Percentiles rank a stretch among this genome's conserved stretches.
These are phyloP conservation scores for Torulaspora gathmanii DNA, from an alignment of 805 yeast species.

Conservation along the genomic window DNA sequence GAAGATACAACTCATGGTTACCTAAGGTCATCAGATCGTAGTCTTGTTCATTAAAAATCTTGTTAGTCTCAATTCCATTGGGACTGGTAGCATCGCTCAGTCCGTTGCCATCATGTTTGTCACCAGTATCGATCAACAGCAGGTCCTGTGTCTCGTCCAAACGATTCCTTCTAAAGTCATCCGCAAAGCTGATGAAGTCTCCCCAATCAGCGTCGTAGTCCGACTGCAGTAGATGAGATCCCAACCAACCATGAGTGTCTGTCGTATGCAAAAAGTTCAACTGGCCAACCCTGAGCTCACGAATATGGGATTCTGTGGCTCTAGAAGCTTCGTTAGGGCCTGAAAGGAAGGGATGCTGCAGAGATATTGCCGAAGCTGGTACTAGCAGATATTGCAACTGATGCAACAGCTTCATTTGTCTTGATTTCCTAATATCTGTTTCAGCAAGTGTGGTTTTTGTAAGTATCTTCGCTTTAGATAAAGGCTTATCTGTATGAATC, in stretches of 20 bases:
- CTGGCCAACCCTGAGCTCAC: slow-evolving; percentile 64
- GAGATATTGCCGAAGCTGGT: slow-evolving; percentile 1
- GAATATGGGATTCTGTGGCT: slow-evolving; percentile 4
- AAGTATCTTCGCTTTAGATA: background rate
- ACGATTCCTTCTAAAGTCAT: slow-evolving; percentile 41
- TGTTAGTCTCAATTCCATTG: slow-evolving; percentile 60
- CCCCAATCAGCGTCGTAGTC: slow-evolving; percentile 89
- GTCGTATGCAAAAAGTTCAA: slow-evolving; percentile 89
- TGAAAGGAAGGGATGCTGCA: slow-evolving; percentile 11
- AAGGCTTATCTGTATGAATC: too few species aligned
- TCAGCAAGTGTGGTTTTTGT: background rate
- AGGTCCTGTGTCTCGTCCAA: slow-evolving; percentile 49
- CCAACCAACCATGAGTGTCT: slow-evolving; percentile 96
- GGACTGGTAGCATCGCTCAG: slow-evolving; percentile 72
- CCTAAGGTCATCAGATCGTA: slow-evolving; percentile 83
- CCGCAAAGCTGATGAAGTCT: slow-evolving; percentile 68
- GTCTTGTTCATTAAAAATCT: slow-evolving; percentile 57
- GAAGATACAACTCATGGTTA: slow-evolving; percentile 81
- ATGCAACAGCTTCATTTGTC: background rate
- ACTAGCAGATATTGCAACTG: background rate
- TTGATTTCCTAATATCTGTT: background rate
- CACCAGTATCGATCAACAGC: slow-evolving; percentile 81
- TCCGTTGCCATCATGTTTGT: slow-evolving; percentile 93
- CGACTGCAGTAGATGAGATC: slow-evolving; percentile 79
- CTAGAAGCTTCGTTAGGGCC: slow-evolving; percentile 1